Evolutionary conservation across 306 rosid species (phyloP), one percentile per base, ranked within the genome.

Genomic region (Corylus avellana): DNA sequence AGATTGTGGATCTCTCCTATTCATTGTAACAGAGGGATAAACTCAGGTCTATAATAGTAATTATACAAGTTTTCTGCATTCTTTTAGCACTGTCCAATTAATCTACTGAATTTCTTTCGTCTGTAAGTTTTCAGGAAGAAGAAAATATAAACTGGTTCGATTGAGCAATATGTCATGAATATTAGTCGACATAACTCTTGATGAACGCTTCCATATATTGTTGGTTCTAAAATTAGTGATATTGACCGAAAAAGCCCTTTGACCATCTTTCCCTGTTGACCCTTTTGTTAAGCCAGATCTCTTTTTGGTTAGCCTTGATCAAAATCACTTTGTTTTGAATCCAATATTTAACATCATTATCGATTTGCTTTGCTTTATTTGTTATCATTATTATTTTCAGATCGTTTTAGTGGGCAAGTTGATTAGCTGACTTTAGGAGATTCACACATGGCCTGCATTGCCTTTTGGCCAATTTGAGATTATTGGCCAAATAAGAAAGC

Each of bases 1-100:
- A 67, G 66, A 16, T 74, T 61, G 85, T 74, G 84, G 84, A 66
- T 84, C 77, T 49, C n/a, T 67, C 5, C 62, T 48, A 4, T 82
- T 37, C 4, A 9, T 71, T 83, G 82, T 46, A 80, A 80, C 51
- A 50, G 8, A 22, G 55, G 20, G 20, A 29, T 51, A 58, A 18
- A 9, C 12, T 11, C 53, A 3, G 1, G 53, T 42, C 46, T 42
- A 42, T 42, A 5, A 42, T 11, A 49, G 14, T 3, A 49, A 11
- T 12, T 12, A 10, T 49, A 11, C 16, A 59, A 13, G 27, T 25
- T 59, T 59, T 59, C 39, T 25, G 32, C 39, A 11, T 25, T 59
- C 66, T 4, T 25, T 59, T 25, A 11, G 32, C 25, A 4, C 66
- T 25, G 14, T 12, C 12, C 29, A 22, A 59, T 59, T 9, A 59